Evolutionary conservation across 805 yeast species (phyloP).

Genomic region (Pichia thaimueangensis): DNA sequence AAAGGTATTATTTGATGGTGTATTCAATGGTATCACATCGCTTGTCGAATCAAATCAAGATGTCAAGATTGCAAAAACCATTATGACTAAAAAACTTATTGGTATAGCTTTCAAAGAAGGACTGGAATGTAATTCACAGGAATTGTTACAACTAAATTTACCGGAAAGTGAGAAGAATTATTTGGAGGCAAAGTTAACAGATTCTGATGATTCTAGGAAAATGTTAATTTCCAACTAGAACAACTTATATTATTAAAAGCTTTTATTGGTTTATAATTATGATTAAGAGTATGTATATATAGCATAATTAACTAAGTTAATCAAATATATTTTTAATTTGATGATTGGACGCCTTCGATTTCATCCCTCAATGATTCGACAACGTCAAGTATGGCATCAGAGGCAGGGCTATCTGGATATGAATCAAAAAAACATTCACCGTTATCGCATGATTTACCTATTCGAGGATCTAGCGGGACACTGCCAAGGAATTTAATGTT

Average conservation of each 20-base stretch:
- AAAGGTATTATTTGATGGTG: constrained; percentile 27
- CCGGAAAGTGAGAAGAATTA: constrained; percentile 41
- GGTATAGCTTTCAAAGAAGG: constrained; percentile 31
- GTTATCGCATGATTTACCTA: constrained; percentile 79
- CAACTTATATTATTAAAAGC: too few relatives aligned
- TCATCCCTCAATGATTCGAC: constrained; percentile 41
- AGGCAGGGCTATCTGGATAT: constrained; percentile 90
- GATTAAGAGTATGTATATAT: too few relatives aligned
- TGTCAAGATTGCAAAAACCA: constrained; percentile 42
- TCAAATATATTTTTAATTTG: too few relatives aligned
- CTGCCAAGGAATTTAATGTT: constrained; percentile 77
- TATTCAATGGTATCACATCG: constrained; percentile 42
- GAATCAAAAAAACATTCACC: constrained; percentile 81
- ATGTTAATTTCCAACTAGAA: too few relatives aligned
- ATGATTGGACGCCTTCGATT: too few relatives aligned
- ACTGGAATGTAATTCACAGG: constrained; percentile 27
- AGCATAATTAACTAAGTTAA: too few relatives aligned
- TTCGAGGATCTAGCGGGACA: constrained; percentile 93
- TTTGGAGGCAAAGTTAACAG: constrained; percentile 15
- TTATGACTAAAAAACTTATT: constrained; percentile 47
- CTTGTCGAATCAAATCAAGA: constrained; percentile 32
- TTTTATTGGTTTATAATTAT: too few relatives aligned
- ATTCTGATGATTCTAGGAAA: neutral
- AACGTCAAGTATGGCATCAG: constrained; percentile 76
- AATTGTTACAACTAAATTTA: constrained; percentile 34